These are phyloP conservation scores for Arthrobotrys sinensis DNA, from an alignment of 2,329 filamentous ascomycete genomes.

Conservation along the genomic window DNA sequence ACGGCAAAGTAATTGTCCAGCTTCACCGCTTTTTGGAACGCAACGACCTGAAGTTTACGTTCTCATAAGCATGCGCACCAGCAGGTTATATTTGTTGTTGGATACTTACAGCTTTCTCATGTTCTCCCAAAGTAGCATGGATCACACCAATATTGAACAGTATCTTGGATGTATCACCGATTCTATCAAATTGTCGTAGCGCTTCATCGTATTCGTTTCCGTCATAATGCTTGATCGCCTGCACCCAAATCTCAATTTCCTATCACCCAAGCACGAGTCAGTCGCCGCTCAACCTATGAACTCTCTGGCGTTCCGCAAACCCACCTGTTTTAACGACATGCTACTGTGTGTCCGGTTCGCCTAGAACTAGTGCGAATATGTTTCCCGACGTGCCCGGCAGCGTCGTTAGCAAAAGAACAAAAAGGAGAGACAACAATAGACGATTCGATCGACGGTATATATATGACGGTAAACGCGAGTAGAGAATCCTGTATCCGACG, in stretches of 20 bases:
- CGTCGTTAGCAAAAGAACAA: background rate
- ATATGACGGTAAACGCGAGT: background rate
- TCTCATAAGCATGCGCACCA: conserved; percentile 28
- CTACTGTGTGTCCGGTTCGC: background rate
- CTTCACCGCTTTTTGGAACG: conserved; percentile 90
- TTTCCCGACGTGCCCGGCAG: conserved; percentile 37
- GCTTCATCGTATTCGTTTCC: conserved; percentile 97
- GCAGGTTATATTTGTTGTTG: conserved; percentile 13
- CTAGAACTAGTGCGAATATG: background rate
- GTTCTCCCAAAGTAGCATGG: conserved; percentile 94
- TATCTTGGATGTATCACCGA: conserved; percentile 97
- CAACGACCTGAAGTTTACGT: conserved; percentile 79
- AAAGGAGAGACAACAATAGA: background rate
- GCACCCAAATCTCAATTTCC: conserved; percentile 99
- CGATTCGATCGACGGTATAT: background rate
- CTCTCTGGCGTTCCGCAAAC: conserved; percentile 59
- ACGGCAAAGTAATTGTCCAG: conserved; percentile 96
- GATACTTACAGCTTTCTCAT: conserved; percentile 87
- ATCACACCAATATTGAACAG: conserved; percentile 99
- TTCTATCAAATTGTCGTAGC: conserved; percentile 84
- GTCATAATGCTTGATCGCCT: conserved; percentile 91
- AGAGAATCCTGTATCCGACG: background rate
- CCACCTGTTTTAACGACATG: conserved; percentile 77
- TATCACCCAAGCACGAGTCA: conserved; percentile 66
- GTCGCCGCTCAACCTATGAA: background rate